Base-by-base conservation (phyloP, 2,329 filamentous ascomycete species). In the Fusarium tuaranense region DNA sequence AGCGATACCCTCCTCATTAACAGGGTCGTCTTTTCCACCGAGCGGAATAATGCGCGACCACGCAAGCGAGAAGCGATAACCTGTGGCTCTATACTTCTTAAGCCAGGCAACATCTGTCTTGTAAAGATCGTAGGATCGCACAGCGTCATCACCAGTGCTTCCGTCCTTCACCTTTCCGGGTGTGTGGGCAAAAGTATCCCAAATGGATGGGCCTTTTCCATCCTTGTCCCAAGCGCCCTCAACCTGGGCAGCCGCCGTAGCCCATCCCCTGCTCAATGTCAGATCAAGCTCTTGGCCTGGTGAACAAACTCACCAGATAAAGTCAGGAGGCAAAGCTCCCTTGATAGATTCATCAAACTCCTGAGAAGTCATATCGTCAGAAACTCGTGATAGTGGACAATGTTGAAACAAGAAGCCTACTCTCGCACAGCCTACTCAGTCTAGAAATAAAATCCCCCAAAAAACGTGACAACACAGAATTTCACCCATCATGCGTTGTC, bases 11-110 rank as follows among this genome's bases (percentile, higher is more conserved):
- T 87, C 86, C 69, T 91, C 84, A 75, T 92, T 92, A 79, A 92
- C 79, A 0, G 90, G 89, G 68, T 92, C 90, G 60, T 91, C 87
- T 63, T 89, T 88, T 20, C 90, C 90, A 20, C 91, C 90, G 6
- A 91, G 83, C 0, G 91, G 91, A 62, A 92, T 91, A 69, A 92
- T 88, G 51, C 90, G 88, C 14, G 89, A 88, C 91, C 91, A 92
- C 5, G 90, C 89, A 30, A 92, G 83, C 5, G 90, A 92, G 80
- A 92, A 92, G 27, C 90, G 88, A 78, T 92, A 92, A 5, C 87
- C 88, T 68, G 87, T 87, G 18, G 90, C 89, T 63, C 89, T 87
- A 63, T 88, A 88, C 63, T 87, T 80, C 79, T 90, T 91, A 76
- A 92, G 83, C 36, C 92, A 84, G 3, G 85, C 88, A 2, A 76